These are phyloP conservation scores for Lentinula boryana DNA, from an alignment of 768 basidiomycete species.

Conservation along the genomic window DNA sequence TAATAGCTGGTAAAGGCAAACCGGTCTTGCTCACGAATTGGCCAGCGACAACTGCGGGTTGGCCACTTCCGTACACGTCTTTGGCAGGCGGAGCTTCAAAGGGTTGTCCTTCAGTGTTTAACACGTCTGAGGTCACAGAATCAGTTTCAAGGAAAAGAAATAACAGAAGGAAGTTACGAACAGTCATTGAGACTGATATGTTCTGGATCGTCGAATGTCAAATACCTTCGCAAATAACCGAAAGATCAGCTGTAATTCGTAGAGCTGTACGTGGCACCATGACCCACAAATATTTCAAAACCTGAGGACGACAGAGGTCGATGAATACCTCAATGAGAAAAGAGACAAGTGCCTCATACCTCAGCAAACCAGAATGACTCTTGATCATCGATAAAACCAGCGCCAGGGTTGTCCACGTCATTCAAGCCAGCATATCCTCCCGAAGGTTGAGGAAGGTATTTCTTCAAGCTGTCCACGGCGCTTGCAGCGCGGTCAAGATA, in stretches of 20 bases:
- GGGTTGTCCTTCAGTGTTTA: constrained; percentile 72
- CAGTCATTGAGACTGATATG: constrained; percentile 43
- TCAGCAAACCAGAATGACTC: constrained; percentile 73
- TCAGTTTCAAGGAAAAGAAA: neutral
- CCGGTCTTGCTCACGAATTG: constrained; percentile 12
- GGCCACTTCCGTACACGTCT: constrained; percentile 24
- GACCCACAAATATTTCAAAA: constrained; percentile 31
- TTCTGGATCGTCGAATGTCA: constrained; percentile 47
- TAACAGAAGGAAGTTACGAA: constrained; percentile 10
- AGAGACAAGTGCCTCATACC: constrained; percentile 1
- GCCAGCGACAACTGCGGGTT: constrained; percentile 12
- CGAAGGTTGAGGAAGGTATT: constrained; percentile 30
- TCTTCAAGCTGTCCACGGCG: constrained; percentile 54
- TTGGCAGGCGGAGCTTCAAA: constrained; percentile 49
- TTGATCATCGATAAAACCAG: constrained; percentile 49
- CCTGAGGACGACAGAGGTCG: constrained; percentile 13
- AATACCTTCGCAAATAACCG: constrained; percentile 25
- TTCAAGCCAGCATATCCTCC: constrained; percentile 54
- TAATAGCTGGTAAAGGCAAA: constrained; percentile 20
- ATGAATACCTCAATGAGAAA: neutral
- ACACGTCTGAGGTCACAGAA: constrained; percentile 35
- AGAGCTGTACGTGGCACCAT: neutral
- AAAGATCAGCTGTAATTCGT: neutral
- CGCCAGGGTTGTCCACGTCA: constrained; percentile 43
- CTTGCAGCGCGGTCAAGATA: constrained; percentile 60